Conservation (phyloP, 306 rosid species). For the Cucumis cinereus region DNA sequence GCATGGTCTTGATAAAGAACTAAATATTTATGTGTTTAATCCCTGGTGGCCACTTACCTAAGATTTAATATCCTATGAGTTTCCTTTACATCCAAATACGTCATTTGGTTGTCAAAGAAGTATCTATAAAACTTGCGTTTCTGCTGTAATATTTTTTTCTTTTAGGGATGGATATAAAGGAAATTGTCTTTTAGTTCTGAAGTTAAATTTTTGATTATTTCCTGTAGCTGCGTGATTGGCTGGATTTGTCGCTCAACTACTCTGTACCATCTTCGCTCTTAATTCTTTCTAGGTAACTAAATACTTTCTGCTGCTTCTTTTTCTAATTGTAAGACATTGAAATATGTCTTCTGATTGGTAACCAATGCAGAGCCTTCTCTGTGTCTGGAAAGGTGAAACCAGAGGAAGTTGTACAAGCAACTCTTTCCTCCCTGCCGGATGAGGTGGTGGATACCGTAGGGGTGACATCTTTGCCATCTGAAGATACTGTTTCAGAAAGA, state of each 20-base stretch:
- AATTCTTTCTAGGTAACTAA: constrained; percentile 84
- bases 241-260: constrained; percentile 89
- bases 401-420: constrained; percentile 85
- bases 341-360: not conserved
- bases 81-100: too few species aligned
- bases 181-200: not conserved
- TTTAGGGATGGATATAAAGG: not conserved
- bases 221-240: constrained; percentile 84
- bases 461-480: constrained; percentile 81
- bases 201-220: not conserved
- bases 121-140: not conserved
- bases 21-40: too few species aligned
- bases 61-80: too few species aligned
- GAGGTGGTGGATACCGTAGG: constrained; percentile 92
- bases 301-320: not conserved
- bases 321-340: not conserved
- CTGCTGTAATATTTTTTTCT: not conserved
- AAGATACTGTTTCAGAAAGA: constrained; percentile 82
- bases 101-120: not conserved
- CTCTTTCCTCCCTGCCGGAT: constrained; percentile 85
- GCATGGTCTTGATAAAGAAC: too few species aligned
- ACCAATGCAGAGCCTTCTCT: constrained; percentile 55
- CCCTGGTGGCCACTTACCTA: too few species aligned
- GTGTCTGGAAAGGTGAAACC: constrained; percentile 75
- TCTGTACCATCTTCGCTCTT: constrained; percentile 92